phyloP scores from a whole-genome alignment of 129 eudicot species.

The sunflower (Helianthus annuus) region HanXRQr2.0-SUNRISE NC_035437.2:119941910-119942409 shows the following conservation, averaged over 20 bases:
- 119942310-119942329: neutral
- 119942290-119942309: neutral
- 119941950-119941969: neutral
- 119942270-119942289: neutral
- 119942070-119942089: neutral
- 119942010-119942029: neutral
- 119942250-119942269: neutral
- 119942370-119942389: neutral
- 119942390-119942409: no score
- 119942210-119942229: neutral
- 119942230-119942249: neutral
- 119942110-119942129: conserved; percentile 1
- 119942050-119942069: neutral
- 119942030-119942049: neutral
- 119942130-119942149: neutral
- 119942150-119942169: neutral
- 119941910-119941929: neutral
- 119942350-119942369: neutral
- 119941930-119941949: neutral
- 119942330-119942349: neutral
- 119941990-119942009: neutral
- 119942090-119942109: neutral
- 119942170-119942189: neutral
- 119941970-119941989: neutral
- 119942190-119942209: neutral